A percentile compares a stretch with the other conserved stretches of the same genome.
These are phyloP conservation scores for Aphanomyces stellatus DNA, from an alignment of 352 stramenopile species.

Conservation along the genomic window DNA sequence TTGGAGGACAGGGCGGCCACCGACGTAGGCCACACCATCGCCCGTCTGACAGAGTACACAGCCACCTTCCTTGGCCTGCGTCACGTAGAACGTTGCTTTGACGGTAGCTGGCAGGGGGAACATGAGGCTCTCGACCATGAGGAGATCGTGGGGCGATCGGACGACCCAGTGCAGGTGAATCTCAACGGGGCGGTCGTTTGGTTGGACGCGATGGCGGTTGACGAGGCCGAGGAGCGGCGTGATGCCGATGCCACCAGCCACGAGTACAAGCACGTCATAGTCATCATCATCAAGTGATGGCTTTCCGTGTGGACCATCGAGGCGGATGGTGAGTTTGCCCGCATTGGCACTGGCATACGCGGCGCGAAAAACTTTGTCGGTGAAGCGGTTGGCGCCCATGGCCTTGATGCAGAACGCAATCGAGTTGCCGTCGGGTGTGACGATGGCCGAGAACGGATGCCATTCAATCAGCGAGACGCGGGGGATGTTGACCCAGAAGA, in stretches of 20 bases:
- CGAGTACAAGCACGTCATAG: conserved; percentile 58
- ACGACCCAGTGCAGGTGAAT: conserved; percentile 9
- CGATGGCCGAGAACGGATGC: conserved; percentile 76
- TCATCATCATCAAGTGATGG: conserved; percentile 46
- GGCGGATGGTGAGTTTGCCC: conserved; percentile 31
- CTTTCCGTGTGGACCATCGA: conserved; percentile 61
- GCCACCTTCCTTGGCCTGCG: conserved; percentile 23
- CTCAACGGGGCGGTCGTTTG: conserved; percentile 20
- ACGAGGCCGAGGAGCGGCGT: conserved; percentile 65
- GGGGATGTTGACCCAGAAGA: conserved; percentile 63
- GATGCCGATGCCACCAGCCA: conserved; percentile 66
- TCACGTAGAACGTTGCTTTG: conserved; percentile 4
- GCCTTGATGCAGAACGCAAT: conserved; percentile 68
- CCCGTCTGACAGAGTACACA: conserved; percentile 40
- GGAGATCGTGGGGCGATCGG: background rate
- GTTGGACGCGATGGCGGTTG: conserved; percentile 46
- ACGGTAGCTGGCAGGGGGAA: conserved; percentile 32
- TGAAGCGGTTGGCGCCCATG: background rate
- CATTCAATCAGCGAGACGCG: conserved; percentile 52
- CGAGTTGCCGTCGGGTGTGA: conserved; percentile 61
- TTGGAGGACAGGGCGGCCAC: conserved; percentile 47
- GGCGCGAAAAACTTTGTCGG: conserved; percentile 25
- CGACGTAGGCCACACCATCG: conserved; percentile 43
- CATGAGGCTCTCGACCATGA: conserved; percentile 41
- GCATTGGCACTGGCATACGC: conserved; percentile 40